Evolutionary conservation across 1,284 basidiomycete species (phyloP).

Genomic region (Ustilago shanxiensis): DNA sequence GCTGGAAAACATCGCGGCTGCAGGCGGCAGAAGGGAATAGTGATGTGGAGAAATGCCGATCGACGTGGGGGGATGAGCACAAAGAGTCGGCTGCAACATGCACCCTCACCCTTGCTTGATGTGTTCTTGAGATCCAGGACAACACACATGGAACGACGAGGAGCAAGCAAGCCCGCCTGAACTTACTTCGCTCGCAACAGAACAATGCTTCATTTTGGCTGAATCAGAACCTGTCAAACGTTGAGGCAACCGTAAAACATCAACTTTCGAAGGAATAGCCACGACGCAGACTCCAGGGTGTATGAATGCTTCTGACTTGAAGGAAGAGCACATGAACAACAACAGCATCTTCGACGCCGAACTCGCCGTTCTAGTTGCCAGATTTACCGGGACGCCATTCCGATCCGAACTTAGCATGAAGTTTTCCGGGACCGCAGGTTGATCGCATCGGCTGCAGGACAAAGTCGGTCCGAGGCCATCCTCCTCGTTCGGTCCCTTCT

Average conservation of each 20-base stretch:
- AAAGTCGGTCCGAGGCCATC: neutral
- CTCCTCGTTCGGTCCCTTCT: neutral
- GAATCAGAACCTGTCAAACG: too few relatives aligned
- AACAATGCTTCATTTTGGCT: too few relatives aligned
- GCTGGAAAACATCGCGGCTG: neutral
- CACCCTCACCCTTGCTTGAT: neutral
- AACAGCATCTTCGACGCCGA: neutral
- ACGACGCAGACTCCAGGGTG: too few relatives aligned
- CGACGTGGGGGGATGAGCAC: constrained; percentile 17
- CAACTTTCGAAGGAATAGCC: too few relatives aligned
- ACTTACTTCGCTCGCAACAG: too few relatives aligned
- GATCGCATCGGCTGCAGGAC: neutral
- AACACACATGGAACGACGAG: too few relatives aligned
- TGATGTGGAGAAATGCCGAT: constrained; percentile 15
- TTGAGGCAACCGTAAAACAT: too few relatives aligned
- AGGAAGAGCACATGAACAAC: too few relatives aligned
- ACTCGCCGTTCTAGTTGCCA: constrained; percentile 18
- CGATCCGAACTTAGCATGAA: constrained; percentile 8
- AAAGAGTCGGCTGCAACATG: neutral
- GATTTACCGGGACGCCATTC: neutral
- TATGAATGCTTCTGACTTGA: too few relatives aligned
- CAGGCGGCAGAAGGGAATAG: neutral
- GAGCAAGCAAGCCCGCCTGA: too few relatives aligned
- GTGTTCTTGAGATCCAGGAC: too few relatives aligned
- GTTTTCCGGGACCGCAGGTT: constrained; percentile 2